A percentile compares a stretch with the other conserved stretches of the same genome.
Conservation (phyloP, 228 moss, liverwort and hornwort genomes). For the Sphagnum magellanicum region DNA sequence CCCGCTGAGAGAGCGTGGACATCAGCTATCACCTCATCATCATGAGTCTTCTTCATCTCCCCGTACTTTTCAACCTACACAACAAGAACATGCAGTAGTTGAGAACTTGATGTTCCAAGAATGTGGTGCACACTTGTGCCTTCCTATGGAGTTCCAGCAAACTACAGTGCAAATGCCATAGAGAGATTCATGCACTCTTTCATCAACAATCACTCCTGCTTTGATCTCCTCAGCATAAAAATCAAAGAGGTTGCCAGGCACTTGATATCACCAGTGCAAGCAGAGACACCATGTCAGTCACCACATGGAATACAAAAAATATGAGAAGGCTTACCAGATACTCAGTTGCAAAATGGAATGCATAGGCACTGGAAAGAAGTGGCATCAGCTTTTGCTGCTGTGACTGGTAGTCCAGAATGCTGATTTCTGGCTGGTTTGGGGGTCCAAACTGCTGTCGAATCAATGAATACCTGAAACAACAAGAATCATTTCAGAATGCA, state of each 20-base stretch:
- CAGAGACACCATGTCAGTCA: too few relatives aligned
- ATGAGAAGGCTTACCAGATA: constrained; percentile 31
- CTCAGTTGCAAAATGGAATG: constrained; percentile 70
- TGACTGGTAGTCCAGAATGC: constrained; percentile 82
- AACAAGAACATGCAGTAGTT: too few relatives aligned
- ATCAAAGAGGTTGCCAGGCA: too few relatives aligned
- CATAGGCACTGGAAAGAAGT: constrained; percentile 68
- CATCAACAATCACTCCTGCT: too few relatives aligned
- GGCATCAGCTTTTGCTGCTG: constrained; percentile 92
- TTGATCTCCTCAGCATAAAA: too few relatives aligned
- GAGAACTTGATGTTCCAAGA: too few relatives aligned
- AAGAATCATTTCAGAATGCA: neutral
- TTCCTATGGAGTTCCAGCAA: too few relatives aligned
- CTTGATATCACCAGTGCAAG: too few relatives aligned
- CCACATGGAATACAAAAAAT: neutral
- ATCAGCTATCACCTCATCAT: constrained; percentile 70
- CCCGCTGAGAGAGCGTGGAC: constrained; percentile 81
- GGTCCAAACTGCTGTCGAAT: constrained; percentile 82
- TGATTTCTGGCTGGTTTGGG: constrained; percentile 67
- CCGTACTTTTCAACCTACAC: too few relatives aligned
- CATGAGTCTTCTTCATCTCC: constrained; percentile 82
- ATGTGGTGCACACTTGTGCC: too few relatives aligned
- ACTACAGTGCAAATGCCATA: too few relatives aligned
- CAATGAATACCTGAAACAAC: constrained; percentile 59
- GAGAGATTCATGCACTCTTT: too few relatives aligned